Conservation (phyloP, 2,329 filamentous ascomycete species). For the Scopulariopsis brevicaulis region DNA sequence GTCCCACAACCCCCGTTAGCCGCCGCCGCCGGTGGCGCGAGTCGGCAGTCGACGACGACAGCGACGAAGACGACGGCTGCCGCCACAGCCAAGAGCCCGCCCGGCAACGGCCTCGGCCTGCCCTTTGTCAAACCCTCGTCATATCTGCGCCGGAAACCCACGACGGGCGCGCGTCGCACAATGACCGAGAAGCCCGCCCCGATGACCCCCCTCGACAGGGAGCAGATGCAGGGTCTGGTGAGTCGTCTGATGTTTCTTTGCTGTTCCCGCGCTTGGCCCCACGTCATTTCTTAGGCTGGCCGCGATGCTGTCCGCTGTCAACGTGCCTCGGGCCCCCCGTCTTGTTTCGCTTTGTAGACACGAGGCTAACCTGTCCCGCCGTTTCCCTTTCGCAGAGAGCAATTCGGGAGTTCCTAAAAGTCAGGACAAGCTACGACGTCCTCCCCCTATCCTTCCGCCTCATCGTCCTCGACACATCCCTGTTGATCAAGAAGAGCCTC, state of each 20-base stretch:
- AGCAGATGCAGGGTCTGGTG: conserved; percentile 71
- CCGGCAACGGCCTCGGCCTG: conserved; percentile 29
- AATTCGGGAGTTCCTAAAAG: conserved; percentile 91
- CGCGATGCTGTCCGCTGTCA: neutral
- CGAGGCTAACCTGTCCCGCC: neutral
- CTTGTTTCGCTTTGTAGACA: neutral
- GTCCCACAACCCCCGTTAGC: conserved; percentile 7
- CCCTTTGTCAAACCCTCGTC: conserved; percentile 50
- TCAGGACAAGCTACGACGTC: conserved; percentile 95
- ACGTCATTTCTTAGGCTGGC: conserved; percentile 1
- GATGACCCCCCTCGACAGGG: conserved; percentile 53
- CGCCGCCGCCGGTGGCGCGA: conserved; percentile 3
- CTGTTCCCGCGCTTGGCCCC: conserved; percentile 5
- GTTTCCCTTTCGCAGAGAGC: conserved; percentile 47
- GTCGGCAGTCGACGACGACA: conserved; percentile 8
- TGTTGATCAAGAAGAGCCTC: conserved; percentile 94
- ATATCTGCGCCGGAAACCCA: conserved; percentile 32
- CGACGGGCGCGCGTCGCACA: conserved; percentile 7
- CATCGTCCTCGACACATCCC: conserved; percentile 87
- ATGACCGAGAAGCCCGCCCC: conserved; percentile 4
- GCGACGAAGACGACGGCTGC: neutral
- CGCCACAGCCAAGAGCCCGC: conserved; percentile 3
- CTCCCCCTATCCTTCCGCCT: conserved; percentile 91
- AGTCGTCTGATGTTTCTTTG: conserved; percentile 18
- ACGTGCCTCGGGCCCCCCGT: neutral